Conservation (phyloP, 2,329 filamentous ascomycete species). For the Beauveria sp. region DNA sequence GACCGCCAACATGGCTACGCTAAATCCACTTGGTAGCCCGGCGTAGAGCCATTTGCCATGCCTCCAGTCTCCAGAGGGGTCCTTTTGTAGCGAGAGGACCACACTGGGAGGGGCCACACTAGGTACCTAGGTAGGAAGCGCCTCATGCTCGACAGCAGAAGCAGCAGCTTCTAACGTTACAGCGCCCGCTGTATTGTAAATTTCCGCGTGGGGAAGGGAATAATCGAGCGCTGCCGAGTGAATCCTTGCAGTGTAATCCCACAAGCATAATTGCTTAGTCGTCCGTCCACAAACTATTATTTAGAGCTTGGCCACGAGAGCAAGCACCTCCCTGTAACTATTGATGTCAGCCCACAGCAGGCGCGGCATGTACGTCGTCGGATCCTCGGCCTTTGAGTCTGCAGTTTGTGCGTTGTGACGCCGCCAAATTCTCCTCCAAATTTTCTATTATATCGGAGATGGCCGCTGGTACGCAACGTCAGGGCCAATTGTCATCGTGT, state of each 20-base stretch:
- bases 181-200: not conserved
- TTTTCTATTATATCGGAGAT: not conserved
- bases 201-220: not conserved
- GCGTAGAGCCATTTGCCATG: not conserved
- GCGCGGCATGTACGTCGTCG: not conserved
- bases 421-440: not conserved
- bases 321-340: not conserved
- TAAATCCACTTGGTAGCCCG: not conserved
- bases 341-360: not conserved
- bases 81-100: slow-evolving; percentile 2
- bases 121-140: not conserved
- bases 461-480: not conserved
- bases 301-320: no score
- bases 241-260: not conserved
- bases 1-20: slow-evolving; percentile 1
- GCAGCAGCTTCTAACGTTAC: not conserved
- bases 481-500: not conserved
- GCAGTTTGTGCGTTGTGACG: not conserved
- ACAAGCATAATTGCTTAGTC: not conserved
- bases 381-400: not conserved
- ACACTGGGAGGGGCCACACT: not conserved
- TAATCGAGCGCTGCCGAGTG: not conserved
- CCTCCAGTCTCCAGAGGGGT: not conserved
- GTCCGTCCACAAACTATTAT: not conserved
- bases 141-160: no score